Conservation (phyloP, 805 yeast genomes). For the Kodamaea jinghongensis region DNA sequence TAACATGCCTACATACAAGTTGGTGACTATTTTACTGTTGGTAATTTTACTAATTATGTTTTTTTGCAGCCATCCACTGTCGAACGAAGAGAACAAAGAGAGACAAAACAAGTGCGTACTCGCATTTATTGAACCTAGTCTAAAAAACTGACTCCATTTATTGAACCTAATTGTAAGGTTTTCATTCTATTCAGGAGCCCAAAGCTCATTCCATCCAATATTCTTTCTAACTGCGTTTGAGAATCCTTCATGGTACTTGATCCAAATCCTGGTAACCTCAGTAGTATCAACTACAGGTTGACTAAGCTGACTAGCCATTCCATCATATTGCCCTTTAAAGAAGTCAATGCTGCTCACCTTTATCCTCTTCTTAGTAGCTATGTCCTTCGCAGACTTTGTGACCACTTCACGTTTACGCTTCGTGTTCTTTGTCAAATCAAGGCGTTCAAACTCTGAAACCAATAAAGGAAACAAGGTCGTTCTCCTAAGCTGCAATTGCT, state of each 20-base stretch:
- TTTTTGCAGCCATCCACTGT: too few relatives aligned
- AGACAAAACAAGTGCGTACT: too few relatives aligned
- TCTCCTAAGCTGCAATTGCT: conserved; percentile 24
- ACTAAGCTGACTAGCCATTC: conserved; percentile 26
- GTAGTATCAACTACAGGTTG: conserved; percentile 23
- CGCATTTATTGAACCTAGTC: too few relatives aligned
- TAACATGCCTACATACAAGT: too few relatives aligned
- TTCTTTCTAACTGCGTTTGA: conserved; percentile 88
- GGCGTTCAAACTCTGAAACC: conserved; percentile 31
- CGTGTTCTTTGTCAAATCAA: conserved; percentile 11
- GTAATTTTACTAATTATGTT: too few relatives aligned
- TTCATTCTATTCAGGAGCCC: too few relatives aligned
- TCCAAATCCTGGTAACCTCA: conserved; percentile 60
- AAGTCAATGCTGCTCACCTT: conserved; percentile 37
- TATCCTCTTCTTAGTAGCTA: conserved; percentile 20
- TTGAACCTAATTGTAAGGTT: too few relatives aligned
- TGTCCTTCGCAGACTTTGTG: conserved; percentile 15
- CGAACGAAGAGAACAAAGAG: too few relatives aligned
- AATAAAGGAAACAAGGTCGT: conserved; percentile 37
- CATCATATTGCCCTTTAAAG: conserved; percentile 38
- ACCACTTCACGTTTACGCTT: conserved; percentile 23
- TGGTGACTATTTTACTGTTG: too few relatives aligned
- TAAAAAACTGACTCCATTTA: too few relatives aligned
- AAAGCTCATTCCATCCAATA: conserved; percentile 71
- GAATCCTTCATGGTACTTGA: conserved; percentile 88